Base-by-base conservation (phyloP, 2,329 filamentous ascomycete species). In the Rhexocercosporidium sp. region DNA sequence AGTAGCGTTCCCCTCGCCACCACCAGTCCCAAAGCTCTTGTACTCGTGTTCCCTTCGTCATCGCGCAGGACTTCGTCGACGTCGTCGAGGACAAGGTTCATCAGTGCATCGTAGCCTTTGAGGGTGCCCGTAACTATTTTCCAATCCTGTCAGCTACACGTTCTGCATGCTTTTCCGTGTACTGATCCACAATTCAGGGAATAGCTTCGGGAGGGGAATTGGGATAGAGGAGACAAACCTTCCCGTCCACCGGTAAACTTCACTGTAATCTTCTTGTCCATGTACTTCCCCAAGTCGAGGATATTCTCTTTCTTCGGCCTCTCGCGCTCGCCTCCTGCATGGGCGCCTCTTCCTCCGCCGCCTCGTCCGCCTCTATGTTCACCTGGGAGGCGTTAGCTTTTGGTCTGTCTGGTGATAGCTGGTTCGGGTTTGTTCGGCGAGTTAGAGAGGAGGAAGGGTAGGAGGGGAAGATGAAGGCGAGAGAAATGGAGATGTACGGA, bases 251-350 rank as follows among this genome's bases (percentile, higher is more conserved):
- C 96, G 77, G 93, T 97, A 80, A 99, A 98, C 82, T 98, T 98
- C 78, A 99, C 94, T 11, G 87, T 92, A 73, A 99, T 93, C 77
- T 91, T 87, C 87, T 97, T 97, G 81, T 99, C 94, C 91, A 97
- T 94, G 81, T 98, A 99, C 83, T 97, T 97, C 78, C 86, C 89
- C 76, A 99, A 81, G 78, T 99, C 95, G 63, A 99, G 88, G 75
- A 99, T 99, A 79, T 97, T 98, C 82, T 99, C 96, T 85, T 98
- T 98, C 88, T 97, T 97, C 69, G 94, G 93, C 75, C 90, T 88
- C 81, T 96, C 92, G 69, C 86, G 82, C 78, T 61, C 80, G 54
- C 81, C 77, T 12, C 81, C 81, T 74, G 62, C 47, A 31, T 84
- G 81, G 73, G 83, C 79, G 74, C 81, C 80, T 71, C 80, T 75